These are phyloP conservation scores for Cutaneotrichosporon spelunceum DNA, from an alignment of 1,284 basidiomycete genomes.

Conservation along the genomic window DNA sequence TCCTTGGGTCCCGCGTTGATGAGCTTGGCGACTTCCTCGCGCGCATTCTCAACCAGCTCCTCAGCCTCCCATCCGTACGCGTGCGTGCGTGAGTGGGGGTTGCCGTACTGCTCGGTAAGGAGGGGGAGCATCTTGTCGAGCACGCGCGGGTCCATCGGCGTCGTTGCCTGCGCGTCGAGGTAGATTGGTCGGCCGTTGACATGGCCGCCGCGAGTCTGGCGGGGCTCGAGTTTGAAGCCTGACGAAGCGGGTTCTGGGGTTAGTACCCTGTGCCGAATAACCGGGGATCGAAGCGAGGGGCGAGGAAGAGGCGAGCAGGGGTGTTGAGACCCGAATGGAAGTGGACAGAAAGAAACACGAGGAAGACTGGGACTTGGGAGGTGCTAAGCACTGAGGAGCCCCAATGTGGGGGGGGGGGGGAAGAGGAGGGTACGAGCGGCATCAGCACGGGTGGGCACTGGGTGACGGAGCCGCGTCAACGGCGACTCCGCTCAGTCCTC, in stretches of 20 bases:
- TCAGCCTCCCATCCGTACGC: slow-evolving; percentile 99
- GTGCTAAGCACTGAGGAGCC: too few relatives aligned
- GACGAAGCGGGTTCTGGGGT: neutral
- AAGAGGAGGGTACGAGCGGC: neutral
- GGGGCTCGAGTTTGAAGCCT: slow-evolving; percentile 67
- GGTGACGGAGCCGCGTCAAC: neutral
- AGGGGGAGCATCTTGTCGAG: slow-evolving; percentile 96
- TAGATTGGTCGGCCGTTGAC: slow-evolving; percentile 76
- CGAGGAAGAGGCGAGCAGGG: neutral
- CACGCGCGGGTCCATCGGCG: slow-evolving; percentile 94
- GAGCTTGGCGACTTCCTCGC: slow-evolving; percentile 85
- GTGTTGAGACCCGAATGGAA: neutral
- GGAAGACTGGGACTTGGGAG: neutral
- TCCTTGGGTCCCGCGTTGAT: slow-evolving; percentile 95
- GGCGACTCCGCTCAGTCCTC: neutral
- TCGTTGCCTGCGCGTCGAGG: slow-evolving; percentile 95
- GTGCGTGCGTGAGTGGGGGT: slow-evolving; percentile 96
- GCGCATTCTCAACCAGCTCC: slow-evolving; percentile 84
- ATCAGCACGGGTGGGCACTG: neutral
- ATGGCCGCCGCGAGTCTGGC: slow-evolving; percentile 61
- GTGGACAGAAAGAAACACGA: neutral
- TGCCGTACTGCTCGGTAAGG: slow-evolving; percentile 94
- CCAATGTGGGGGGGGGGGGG: too few relatives aligned
- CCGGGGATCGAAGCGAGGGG: neutral
- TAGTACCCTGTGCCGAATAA: neutral